phyloP scores from a whole-genome alignment of 2,329 filamentous ascomycete genomes.

The Emmonsiellopsis sp. region DNA sequence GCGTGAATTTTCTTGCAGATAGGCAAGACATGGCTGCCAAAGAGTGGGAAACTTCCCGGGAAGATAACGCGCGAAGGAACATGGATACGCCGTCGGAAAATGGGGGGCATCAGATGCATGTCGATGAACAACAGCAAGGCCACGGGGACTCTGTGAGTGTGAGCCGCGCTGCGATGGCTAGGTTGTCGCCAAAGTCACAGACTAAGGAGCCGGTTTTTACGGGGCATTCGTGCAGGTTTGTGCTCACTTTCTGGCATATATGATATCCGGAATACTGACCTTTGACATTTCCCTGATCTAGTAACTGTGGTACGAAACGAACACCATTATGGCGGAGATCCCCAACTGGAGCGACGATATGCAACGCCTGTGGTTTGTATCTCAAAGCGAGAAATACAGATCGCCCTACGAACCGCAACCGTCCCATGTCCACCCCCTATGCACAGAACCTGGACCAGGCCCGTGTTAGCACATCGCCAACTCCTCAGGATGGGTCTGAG shows the following conservation, averaged over 20 bases:
- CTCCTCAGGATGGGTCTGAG: conserved; percentile 26
- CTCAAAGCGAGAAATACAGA: conserved; percentile 86
- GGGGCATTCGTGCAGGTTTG: conserved; percentile 34
- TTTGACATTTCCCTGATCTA: conserved; percentile 31
- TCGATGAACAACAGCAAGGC: neutral
- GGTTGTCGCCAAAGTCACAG: conserved; percentile 25
- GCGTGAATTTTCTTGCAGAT: conserved; percentile 19
- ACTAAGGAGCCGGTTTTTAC: conserved; percentile 30
- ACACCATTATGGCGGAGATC: conserved; percentile 93
- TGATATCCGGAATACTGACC: neutral
- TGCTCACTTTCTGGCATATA: conserved; percentile 3
- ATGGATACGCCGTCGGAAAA: conserved; percentile 2
- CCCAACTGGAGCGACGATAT: conserved; percentile 87
- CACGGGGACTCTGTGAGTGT: neutral
- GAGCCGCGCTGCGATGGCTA: conserved; percentile 7
- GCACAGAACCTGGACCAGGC: conserved; percentile 11
- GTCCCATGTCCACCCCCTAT: conserved; percentile 43
- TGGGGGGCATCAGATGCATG: neutral
- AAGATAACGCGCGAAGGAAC: conserved; percentile 13
- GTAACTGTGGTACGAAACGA: conserved; percentile 89
- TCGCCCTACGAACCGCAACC: conserved; percentile 82
- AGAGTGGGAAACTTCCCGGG: conserved; percentile 10
- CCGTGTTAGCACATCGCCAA: conserved; percentile 19
- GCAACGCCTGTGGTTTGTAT: conserved; percentile 95
- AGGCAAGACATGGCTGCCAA: conserved; percentile 4